Percentiles rank a stretch among this genome's conserved stretches.
Conservation (phyloP, 768 basidiomycete genomes). For the Psilocybe azurescens region DNA sequence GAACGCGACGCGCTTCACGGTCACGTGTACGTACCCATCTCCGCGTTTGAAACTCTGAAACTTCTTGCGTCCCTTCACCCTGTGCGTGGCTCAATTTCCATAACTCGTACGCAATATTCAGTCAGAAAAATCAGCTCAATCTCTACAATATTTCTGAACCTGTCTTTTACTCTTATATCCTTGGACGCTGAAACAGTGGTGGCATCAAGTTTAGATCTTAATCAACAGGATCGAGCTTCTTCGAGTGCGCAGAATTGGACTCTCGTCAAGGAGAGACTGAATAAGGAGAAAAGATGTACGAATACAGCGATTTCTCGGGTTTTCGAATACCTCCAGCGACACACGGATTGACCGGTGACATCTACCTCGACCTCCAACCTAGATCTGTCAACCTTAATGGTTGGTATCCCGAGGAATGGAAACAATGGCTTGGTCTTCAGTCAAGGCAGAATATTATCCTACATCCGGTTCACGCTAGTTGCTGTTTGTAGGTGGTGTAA, state of each 20-base stretch:
- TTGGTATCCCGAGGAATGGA: constrained; percentile 16
- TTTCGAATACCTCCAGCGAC: constrained; percentile 7
- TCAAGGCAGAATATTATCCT: background rate
- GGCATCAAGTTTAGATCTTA: background rate
- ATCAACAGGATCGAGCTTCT: background rate
- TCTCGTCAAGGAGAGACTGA: background rate
- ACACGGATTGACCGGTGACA: constrained; percentile 14
- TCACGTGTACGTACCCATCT: too few species aligned
- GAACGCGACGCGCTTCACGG: too few species aligned
- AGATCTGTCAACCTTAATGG: constrained; percentile 12
- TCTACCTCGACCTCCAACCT: constrained; percentile 19
- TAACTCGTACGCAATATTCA: too few species aligned
- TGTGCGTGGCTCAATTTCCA: too few species aligned
- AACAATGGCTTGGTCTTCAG: constrained; percentile 14
- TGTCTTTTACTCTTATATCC: background rate
- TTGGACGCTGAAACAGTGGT: background rate
- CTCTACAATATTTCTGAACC: too few species aligned
- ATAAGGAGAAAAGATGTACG: background rate
- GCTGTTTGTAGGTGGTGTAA: background rate
- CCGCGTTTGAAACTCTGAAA: too few species aligned
- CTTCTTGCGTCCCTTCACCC: too few species aligned
- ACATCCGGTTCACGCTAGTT: background rate
- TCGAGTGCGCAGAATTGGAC: background rate
- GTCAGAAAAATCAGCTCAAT: too few species aligned
- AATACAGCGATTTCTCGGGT: constrained; percentile 16